Percentiles rank a stretch among this genome's conserved stretches.
Conservation (phyloP, 176 grass and related monocot species). For the Oryza rufipogon region DNA sequence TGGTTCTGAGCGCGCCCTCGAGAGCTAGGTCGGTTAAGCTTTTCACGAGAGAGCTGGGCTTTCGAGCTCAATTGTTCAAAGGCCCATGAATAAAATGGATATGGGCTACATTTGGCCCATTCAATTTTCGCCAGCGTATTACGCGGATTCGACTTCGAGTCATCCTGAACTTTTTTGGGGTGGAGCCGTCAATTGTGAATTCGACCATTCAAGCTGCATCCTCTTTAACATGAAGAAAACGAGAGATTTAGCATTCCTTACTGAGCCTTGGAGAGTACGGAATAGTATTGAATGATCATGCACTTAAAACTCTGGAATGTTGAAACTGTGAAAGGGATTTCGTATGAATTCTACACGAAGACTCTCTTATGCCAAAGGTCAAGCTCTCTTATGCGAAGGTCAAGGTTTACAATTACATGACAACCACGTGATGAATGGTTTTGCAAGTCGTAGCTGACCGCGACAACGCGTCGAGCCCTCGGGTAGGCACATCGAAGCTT, state of each 20-base stretch:
- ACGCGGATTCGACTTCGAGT: neutral
- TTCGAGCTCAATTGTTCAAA: neutral
- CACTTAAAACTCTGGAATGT: too few relatives aligned
- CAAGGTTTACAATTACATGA: neutral
- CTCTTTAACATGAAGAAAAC: too few relatives aligned
- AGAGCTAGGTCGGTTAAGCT: neutral
- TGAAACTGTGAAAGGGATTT: neutral
- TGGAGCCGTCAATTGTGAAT: neutral
- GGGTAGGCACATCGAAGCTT: slow-evolving; percentile 9
- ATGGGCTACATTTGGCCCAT: neutral
- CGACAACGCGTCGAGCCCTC: neutral
- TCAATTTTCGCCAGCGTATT: too few relatives aligned
- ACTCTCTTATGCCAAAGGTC: neutral
- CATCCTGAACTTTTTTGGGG: neutral
- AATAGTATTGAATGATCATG: too few relatives aligned
- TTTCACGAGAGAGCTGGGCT: neutral
- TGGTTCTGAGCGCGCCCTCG: neutral
- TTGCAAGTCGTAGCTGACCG: neutral
- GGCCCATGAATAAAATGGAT: neutral
- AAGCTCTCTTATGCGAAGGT: neutral
- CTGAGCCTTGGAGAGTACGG: neutral
- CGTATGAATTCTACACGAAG: neutral
- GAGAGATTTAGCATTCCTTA: neutral
- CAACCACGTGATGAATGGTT: neutral
- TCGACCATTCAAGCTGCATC: neutral